Evolutionary conservation across 208 protist genomes (phyloP).

Genomic region (Strigomonas oncopelti): DNA sequence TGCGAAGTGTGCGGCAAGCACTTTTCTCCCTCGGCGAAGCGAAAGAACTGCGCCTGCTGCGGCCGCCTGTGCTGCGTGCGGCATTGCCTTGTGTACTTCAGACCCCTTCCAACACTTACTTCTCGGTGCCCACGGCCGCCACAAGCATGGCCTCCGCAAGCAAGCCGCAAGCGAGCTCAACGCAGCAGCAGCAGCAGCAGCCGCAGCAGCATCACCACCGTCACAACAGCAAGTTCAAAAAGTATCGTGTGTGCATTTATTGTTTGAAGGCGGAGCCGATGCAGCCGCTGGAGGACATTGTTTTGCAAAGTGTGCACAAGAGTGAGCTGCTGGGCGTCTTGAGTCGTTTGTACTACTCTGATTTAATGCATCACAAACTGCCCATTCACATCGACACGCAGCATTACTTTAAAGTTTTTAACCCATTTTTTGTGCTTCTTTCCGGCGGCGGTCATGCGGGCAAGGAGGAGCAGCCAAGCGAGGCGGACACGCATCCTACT

Average conservation of each 20-base stretch:
- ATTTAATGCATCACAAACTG: constrained; percentile 42
- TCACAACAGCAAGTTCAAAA: background rate
- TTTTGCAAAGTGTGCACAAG: constrained; percentile 53
- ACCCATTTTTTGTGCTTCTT: too few relatives aligned
- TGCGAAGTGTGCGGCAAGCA: constrained; percentile 21
- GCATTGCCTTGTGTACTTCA: constrained; percentile 40
- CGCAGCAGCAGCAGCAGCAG: too few relatives aligned
- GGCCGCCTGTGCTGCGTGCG: constrained; percentile 59
- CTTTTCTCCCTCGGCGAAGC: constrained; percentile 37
- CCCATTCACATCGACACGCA: constrained; percentile 45
- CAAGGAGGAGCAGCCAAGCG: too few relatives aligned
- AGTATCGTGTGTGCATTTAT: constrained; percentile 39
- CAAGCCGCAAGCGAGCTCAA: too few relatives aligned
- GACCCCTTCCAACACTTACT: constrained; percentile 57
- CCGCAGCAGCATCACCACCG: too few relatives aligned
- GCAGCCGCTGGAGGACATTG: constrained; percentile 65
- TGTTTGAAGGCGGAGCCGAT: constrained; percentile 54
- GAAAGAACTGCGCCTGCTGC: constrained; percentile 66
- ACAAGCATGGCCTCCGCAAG: background rate
- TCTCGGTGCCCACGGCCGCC: background rate
- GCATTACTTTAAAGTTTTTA: background rate
- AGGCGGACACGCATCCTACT: too few relatives aligned
- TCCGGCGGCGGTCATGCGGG: too few relatives aligned
- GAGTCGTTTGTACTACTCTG: background rate
- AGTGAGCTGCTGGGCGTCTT: constrained; percentile 67